These are phyloP conservation scores for Pterulicium gracile DNA, from an alignment of 1,284 basidiomycete species.

Conservation along the genomic window DNA sequence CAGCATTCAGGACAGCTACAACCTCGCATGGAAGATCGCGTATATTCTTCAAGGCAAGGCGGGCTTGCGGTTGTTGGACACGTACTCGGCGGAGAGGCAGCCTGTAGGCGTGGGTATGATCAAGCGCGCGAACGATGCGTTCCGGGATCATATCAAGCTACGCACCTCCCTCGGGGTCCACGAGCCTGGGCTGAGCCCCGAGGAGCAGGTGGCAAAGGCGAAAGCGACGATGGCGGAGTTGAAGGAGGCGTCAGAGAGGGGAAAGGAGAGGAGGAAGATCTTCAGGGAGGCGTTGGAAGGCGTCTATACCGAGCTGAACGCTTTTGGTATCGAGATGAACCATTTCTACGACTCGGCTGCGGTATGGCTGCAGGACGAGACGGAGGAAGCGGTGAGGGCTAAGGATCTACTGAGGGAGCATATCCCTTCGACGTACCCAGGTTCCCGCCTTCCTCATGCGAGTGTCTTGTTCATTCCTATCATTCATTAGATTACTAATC, in stretches of 20 bases:
- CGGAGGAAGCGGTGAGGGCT: not conserved
- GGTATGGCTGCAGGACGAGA: not conserved
- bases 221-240: not conserved
- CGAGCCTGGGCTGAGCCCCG: not conserved
- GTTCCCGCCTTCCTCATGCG: not conserved
- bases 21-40: not conserved
- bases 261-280: not conserved
- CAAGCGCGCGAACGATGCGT: not conserved
- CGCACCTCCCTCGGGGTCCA: not conserved
- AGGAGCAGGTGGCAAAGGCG: not conserved
- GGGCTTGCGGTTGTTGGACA: not conserved
- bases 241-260: not conserved
- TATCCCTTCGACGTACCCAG: not conserved
- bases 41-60: not conserved
- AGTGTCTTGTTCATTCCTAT: not conserved
- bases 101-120: not conserved
- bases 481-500: not conserved
- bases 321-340: not conserved
- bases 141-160: not conserved
- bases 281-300: not conserved
- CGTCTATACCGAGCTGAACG: not conserved
- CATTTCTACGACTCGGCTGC: not conserved
- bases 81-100: not conserved
- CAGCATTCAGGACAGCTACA: not conserved
- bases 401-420: not conserved